Base-by-base conservation (phyloP, 2,329 filamentous ascomycete species). In the Stemphylium beticola region DNA sequence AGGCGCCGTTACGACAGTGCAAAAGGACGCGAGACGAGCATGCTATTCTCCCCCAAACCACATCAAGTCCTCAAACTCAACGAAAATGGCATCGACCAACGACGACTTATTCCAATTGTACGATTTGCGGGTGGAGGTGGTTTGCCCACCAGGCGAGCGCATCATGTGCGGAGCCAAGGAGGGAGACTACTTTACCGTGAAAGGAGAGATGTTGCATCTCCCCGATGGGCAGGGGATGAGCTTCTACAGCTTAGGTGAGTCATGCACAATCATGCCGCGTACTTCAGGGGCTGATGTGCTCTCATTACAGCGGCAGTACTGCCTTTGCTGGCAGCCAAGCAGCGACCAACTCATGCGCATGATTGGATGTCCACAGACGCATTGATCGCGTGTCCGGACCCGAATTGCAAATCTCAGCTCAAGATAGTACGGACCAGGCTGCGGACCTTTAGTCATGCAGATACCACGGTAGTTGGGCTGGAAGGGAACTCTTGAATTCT, bases 311-410 rank as follows among this genome's bases (percentile, higher is more conserved):
- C 22, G 22, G 22, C 22, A 24, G 22, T 24, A 24, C 22, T 24
- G 22, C 22, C 22, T 24, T 7, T 24, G 22, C 22, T 24, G 22
- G 22, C 22, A 7, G 22, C 22, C 22, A 24, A 24, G 22, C 22
- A 24, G 12, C 42, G 55, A 18, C 55, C 55, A 24, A 58, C 47
- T 24, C 51, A 55, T 31, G 40, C 42, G n/a, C 42, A 58, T 32
- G 55, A 58, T 17, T 58, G 55, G 55, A 58, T 58, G 52, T 51
- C 55, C 15, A 58, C 55, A 11, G 55, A 58, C 41, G 51, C 52
- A 22, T 40, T 58, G 18, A 51, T 58, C 12, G 55, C 55, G 34
- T 58, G 55, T 34, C 52, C 55, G 11, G 55, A 58, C 26, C 55
- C 55, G 10, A 55, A 55, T 26, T 58, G 55, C 24, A 58, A 49